Percentiles rank a stretch among this genome's conserved stretches.
Conservation (phyloP, 208 protist species). For the Leishmania turanica region DNA sequence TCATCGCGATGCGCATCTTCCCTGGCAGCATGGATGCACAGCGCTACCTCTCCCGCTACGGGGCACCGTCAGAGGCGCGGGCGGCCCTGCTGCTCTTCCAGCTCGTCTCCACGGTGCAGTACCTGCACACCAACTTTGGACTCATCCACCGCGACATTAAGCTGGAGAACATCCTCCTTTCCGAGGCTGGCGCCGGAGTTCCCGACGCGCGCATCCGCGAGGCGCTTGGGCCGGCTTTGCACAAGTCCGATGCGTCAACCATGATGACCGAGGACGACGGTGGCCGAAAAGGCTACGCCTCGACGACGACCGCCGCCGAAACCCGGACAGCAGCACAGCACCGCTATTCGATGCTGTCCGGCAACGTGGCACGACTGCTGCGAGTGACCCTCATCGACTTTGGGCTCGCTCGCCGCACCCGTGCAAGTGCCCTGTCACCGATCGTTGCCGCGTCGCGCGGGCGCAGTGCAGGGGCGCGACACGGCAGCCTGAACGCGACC, state of each 20-base stretch:
- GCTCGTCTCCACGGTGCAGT: conserved; percentile 71
- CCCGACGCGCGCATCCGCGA: conserved; percentile 39
- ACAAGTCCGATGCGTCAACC: conserved; percentile 23
- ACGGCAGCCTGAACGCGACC: conserved; percentile 14
- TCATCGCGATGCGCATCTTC: conserved; percentile 80
- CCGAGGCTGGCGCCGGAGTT: conserved; percentile 32
- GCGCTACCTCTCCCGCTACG: conserved; percentile 64
- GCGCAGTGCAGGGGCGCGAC: background rate
- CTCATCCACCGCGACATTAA: conserved; percentile 89
- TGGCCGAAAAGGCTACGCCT: background rate
- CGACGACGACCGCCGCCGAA: background rate
- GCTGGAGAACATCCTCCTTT: conserved; percentile 79
- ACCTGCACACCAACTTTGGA: conserved; percentile 67
- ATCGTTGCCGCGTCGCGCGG: background rate
- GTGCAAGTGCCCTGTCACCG: conserved; percentile 5
- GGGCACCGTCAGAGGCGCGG: conserved; percentile 57
- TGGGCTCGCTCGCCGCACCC: conserved; percentile 66
- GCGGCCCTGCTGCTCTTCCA: conserved; percentile 73
- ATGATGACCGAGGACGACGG: background rate
- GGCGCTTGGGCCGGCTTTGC: conserved; percentile 38
- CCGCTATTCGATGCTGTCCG: conserved; percentile 3
- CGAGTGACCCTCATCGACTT: conserved; percentile 84
- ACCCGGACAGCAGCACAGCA: conserved; percentile 1
- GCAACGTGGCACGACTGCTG: conserved; percentile 42
- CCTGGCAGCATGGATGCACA: conserved; percentile 64